Conservation (phyloP, 345 rosid species). For the Chamaenerion angustifolium region DNA sequence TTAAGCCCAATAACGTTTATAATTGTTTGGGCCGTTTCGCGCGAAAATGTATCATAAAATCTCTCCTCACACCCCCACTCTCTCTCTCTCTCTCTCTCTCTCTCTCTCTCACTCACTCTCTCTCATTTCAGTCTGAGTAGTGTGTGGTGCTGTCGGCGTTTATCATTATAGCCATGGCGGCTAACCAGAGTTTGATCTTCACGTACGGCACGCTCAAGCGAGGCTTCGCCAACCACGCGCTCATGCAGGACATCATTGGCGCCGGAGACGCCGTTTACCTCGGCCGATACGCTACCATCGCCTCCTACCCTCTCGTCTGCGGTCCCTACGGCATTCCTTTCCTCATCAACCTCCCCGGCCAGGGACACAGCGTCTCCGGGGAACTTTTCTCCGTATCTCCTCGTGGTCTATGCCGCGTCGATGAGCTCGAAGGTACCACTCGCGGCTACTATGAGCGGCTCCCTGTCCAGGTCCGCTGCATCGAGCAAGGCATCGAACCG, state of each 20-base stretch:
- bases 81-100: too few species aligned
- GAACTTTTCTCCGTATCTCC: conserved; percentile 54
- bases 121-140: too few species aligned
- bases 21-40: too few species aligned
- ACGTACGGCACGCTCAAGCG: conserved; percentile 58
- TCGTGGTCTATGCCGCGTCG: conserved; percentile 32
- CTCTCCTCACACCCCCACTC: too few species aligned
- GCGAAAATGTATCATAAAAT: too few species aligned
- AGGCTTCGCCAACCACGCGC: conserved; percentile 17
- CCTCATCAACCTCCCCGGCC: conserved; percentile 41
- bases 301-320: conserved; percentile 44
- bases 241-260: conserved; percentile 11
- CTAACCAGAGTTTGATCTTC: conserved; percentile 22
- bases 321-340: conserved; percentile 67
- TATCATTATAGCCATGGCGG: conserved; percentile 7
- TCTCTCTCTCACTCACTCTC: too few species aligned
- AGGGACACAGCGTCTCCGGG: conserved; percentile 41
- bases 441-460: conserved; percentile 64
- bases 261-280: conserved; percentile 31
- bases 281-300: conserved; percentile 30
- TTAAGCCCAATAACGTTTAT: too few species aligned
- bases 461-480: conserved; percentile 19
- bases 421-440: conserved; percentile 48
- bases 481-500: neutral
- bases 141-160: too few species aligned